Percentiles rank a stretch among this genome's conserved stretches.
Evolutionary conservation across 2,329 filamentous ascomycete genomes (phyloP).

Genomic region (Ophiostoma piceae): DNA sequence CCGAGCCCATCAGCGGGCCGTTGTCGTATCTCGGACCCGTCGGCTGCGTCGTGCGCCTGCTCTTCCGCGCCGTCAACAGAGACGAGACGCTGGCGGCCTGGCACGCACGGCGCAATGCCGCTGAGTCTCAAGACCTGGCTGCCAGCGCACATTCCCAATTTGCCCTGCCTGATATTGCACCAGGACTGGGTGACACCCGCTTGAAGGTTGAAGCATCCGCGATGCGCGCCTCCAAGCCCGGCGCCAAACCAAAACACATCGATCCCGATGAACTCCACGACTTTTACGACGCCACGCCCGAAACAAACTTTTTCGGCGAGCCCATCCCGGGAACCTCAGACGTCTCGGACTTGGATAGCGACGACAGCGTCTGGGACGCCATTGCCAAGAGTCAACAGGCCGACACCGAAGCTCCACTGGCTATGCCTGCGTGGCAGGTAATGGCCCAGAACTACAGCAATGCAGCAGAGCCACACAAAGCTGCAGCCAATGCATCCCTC

Average conservation of each 20-base stretch:
- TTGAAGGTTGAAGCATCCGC: neutral
- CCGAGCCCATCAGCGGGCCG: neutral
- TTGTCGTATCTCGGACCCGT: constrained; percentile 6
- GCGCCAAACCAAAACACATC: neutral
- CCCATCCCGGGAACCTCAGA: neutral
- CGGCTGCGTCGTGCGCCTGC: constrained; percentile 12
- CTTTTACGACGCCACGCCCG: neutral
- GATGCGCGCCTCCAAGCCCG: neutral
- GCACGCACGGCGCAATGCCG: neutral
- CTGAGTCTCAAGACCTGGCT: neutral
- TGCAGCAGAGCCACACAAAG: neutral
- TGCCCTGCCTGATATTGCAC: neutral
- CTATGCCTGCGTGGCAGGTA: neutral
- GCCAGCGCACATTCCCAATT: neutral
- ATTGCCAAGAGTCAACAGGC: neutral
- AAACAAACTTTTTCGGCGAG: neutral
- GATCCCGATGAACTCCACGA: neutral
- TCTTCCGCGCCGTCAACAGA: neutral
- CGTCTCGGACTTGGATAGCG: neutral
- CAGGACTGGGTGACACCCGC: neutral
- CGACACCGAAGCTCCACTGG: neutral
- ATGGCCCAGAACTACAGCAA: neutral
- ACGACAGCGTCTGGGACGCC: neutral
- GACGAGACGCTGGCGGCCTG: neutral
- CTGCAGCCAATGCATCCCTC: neutral